A percentile compares a stretch with the other conserved stretches of the same genome.
These are phyloP conservation scores for Trichoderma breve DNA, from an alignment of 2,329 filamentous ascomycete genomes.

Conservation along the genomic window DNA sequence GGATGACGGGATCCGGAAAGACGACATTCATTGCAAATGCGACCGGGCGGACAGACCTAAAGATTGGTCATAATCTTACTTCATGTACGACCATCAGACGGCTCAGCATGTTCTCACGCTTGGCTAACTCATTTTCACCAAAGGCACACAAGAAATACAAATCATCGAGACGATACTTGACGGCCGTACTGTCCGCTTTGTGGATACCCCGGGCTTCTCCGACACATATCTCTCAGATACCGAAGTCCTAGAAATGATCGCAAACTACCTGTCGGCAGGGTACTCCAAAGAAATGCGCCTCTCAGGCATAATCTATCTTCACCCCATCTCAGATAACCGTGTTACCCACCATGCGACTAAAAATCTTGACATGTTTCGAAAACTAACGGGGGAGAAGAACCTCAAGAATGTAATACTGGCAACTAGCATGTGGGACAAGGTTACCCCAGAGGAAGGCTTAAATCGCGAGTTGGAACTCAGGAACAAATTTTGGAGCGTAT, in stretches of 20 bases:
- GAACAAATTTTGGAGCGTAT: slow-evolving; percentile 18
- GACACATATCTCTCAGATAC: slow-evolving; percentile 40
- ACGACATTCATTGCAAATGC: slow-evolving; percentile 31
- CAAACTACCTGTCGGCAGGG: slow-evolving; percentile 31
- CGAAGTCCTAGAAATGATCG: slow-evolving; percentile 40
- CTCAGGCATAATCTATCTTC: slow-evolving; percentile 41
- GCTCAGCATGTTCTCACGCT: not conserved
- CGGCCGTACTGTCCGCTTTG: slow-evolving; percentile 25
- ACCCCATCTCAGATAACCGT: slow-evolving; percentile 36
- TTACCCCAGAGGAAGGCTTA: not conserved
- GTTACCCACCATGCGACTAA: slow-evolving; percentile 35
- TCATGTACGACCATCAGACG: not conserved
- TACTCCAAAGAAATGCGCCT: slow-evolving; percentile 30
- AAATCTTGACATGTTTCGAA: slow-evolving; percentile 40
- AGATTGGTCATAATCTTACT: slow-evolving; percentile 27
- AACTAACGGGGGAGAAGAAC: slow-evolving; percentile 36
- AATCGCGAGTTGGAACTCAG: slow-evolving; percentile 16
- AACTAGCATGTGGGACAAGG: slow-evolving; percentile 37
- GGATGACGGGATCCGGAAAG: slow-evolving; percentile 33
- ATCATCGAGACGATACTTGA: not conserved
- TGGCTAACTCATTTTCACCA: not conserved
- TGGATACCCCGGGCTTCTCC: slow-evolving; percentile 46
- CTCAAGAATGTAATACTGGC: slow-evolving; percentile 36
- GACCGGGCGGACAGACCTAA: slow-evolving; percentile 22
- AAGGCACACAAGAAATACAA: slow-evolving; percentile 8